phyloP scores from a whole-genome alignment of 805 yeast species.

The Kuraishia piskuri region DNA sequence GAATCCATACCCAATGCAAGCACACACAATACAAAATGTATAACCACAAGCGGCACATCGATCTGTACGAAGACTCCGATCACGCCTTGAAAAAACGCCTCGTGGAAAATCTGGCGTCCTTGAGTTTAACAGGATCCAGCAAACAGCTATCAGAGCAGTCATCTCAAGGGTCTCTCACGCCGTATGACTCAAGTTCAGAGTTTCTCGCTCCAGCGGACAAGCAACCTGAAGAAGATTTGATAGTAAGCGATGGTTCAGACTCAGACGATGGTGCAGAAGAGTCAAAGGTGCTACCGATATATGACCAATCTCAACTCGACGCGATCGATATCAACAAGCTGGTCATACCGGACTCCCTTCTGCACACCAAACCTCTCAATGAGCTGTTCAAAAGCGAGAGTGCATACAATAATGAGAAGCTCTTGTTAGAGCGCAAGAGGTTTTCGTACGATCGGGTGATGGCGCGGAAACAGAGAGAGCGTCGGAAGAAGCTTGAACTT shows the following conservation, averaged over 20 bases:
- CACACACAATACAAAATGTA: background rate
- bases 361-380: slow-evolving; percentile 4
- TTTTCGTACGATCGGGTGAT: slow-evolving; percentile 3
- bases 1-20: too few relatives aligned
- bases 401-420: slow-evolving; percentile 3
- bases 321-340: slow-evolving; percentile 6
- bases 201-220: slow-evolving; percentile 16
- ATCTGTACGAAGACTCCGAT: slow-evolving; percentile 5
- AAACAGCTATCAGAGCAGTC: background rate
- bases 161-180: background rate
- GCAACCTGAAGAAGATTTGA: slow-evolving; percentile 9
- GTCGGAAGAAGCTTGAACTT: background rate
- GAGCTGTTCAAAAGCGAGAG: slow-evolving; percentile 7
- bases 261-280: slow-evolving; percentile 8
- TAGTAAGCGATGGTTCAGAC: slow-evolving; percentile 2
- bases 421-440: slow-evolving; percentile 1
- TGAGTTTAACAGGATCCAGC: slow-evolving; percentile 1
- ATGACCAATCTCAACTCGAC: background rate
- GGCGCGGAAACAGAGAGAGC: slow-evolving; percentile 5
- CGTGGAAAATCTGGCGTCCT: slow-evolving; percentile 6
- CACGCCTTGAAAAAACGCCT: slow-evolving; percentile 8
- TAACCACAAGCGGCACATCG: background rate
- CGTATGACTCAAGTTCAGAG: slow-evolving; percentile 5
- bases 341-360: slow-evolving; percentile 8
- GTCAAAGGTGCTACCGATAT: background rate